Evolutionary conservation across 2,329 filamentous ascomycete species (phyloP), one percentile per base, ranked within the genome.

Genomic region (Colletotrichum cordylinicola): DNA sequence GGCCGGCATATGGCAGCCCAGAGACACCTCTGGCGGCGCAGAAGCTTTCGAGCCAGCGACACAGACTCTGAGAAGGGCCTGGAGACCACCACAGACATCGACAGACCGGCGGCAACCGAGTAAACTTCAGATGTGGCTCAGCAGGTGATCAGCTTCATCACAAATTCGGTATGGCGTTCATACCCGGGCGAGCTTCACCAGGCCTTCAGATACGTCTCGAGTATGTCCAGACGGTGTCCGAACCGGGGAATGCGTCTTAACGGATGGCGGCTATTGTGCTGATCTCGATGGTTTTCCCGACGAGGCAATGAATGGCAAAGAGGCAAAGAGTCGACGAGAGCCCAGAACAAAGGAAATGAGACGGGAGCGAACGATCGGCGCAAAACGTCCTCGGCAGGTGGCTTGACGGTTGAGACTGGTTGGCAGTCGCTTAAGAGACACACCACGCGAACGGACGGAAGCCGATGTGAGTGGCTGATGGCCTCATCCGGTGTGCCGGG

Each of bases 391-490:
- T 64, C 31, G 43, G 64, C 55, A 39, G 56, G 35, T 73, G 64
- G 70, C 64, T 72, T 68, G 73, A 60, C 64, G 56, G 62, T 37
- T 43, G 24, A 33, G 73, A 67, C 29, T 67, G 35, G 67, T 48
- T 27, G 55, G 48, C 64, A 43, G 27, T 27, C 29, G 39, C 21
- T 58, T 31, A 29, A 18, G 24, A 70, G 35, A 35, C 56, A 55
- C 37, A 55, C 56, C 48, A 33, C 55, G 55, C 61, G 24, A 67
- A 61, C 55, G 69, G 61, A 62, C 35, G 67, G 35, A 12, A 39
- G 16, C n/a, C 66, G 66, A 56, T 33, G 7, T 72, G 73, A 62
- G 69, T 75, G 73, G 73, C 73, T 72, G 69, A 72, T 55, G 69
- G 39, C 12, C 31, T 33, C 39, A 72, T 31, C 68, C 62, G 37